Evolutionary conservation across 352 stramenopile genomes (phyloP).

Genomic region (Pilasporangium apinafurcum): DNA sequence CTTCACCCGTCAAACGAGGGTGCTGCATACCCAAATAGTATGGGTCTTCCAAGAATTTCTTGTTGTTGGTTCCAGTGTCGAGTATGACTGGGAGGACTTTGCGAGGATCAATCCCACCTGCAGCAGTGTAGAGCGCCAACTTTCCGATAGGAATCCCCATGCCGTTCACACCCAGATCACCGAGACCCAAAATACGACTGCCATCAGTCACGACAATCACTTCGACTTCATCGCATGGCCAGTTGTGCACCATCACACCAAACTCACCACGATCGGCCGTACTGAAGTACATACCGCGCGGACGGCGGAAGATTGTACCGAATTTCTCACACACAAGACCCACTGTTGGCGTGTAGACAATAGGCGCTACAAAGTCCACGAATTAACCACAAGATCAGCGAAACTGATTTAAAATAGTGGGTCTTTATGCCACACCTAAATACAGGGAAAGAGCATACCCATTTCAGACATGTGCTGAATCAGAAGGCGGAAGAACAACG

Average conservation of each 20-base stretch:
- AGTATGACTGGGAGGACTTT: constrained; percentile 93
- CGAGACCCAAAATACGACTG: constrained; percentile 94
- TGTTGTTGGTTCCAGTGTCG: constrained; percentile 96
- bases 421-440: not conserved
- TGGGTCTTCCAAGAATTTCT: constrained; percentile 88
- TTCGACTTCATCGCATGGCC: constrained; percentile 94
- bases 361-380: constrained; percentile 59
- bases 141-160: constrained; percentile 98
- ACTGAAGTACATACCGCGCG: constrained; percentile 94
- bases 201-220: constrained; percentile 98
- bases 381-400: constrained; percentile 8
- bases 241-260: constrained; percentile 92
- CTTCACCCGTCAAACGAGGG: constrained; percentile 82
- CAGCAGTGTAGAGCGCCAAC: constrained; percentile 93
- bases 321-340: constrained; percentile 93
- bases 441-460: constrained; percentile 42
- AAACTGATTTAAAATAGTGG: not conserved
- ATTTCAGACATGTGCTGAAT: constrained; percentile 90
- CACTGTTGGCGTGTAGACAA: constrained; percentile 98
- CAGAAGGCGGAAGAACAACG: constrained; percentile 92
- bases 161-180: constrained; percentile 95
- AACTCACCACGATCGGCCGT: constrained; percentile 88
- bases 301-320: constrained; percentile 83
- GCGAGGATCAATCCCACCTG: constrained; percentile 92
- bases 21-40: constrained; percentile 95